Evolutionary conservation across 345 rosid species (phyloP).

Genomic region (Aegle marmelos): DNA sequence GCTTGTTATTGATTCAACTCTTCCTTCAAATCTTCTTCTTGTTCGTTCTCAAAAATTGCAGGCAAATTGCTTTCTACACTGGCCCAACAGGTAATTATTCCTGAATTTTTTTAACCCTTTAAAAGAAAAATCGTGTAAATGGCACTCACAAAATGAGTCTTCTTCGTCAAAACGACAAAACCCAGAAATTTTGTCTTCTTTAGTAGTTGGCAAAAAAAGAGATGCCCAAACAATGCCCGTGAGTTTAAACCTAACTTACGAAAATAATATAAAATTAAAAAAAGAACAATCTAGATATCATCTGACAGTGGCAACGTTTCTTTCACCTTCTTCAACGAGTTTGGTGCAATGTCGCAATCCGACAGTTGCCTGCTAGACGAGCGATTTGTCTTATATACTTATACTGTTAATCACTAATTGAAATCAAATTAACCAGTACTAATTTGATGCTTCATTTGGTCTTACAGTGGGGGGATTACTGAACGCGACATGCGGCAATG

Average conservation of each 20-base stretch:
- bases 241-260: not conserved
- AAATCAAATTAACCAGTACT: too few relatives aligned
- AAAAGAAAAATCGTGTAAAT: too few relatives aligned
- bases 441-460: not conserved
- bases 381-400: not conserved
- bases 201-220: not conserved
- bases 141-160: too few relatives aligned
- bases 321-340: not conserved
- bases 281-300: not conserved
- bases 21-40: not conserved
- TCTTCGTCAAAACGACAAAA: too few relatives aligned
- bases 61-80: conserved; percentile 82
- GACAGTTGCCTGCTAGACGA: not conserved
- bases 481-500: conserved; percentile 96
- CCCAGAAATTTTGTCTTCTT: not conserved
- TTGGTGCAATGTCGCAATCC: not conserved
- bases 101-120: not conserved
- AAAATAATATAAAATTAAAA: too few relatives aligned
- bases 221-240: not conserved
- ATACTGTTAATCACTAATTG: too few relatives aligned
- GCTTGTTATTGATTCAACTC: not conserved
- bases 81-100: conserved; percentile 76
- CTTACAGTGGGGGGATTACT: conserved; percentile 79
- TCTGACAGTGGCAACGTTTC: not conserved
- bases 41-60: conserved; percentile 23